Conservation (phyloP, 1,284 basidiomycete genomes). For the Inonotus hispidus region DNA sequence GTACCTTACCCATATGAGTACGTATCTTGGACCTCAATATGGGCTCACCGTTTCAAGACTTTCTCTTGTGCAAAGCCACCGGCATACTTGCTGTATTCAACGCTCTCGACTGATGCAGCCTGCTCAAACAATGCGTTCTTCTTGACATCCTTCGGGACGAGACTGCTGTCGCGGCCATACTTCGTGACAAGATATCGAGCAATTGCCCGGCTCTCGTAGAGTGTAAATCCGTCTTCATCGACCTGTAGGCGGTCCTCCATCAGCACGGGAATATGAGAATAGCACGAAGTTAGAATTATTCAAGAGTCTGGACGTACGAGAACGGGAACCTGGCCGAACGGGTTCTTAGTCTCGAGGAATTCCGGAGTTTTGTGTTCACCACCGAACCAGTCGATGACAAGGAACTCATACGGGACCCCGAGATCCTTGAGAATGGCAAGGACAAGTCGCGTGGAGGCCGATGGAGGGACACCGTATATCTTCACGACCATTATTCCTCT, state of each 20-base stretch:
- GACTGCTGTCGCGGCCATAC: slow-evolving; percentile 20
- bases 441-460: slow-evolving; percentile 19
- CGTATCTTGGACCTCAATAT: neutral
- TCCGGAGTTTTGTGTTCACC: slow-evolving; percentile 43
- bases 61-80: slow-evolving; percentile 25
- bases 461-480: slow-evolving; percentile 20
- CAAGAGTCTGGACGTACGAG: neutral
- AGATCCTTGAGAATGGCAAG: slow-evolving; percentile 16
- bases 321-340: slow-evolving; percentile 62
- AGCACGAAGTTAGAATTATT: neutral
- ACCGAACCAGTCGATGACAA: slow-evolving; percentile 18
- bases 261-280: neutral
- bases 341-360: slow-evolving; percentile 43
- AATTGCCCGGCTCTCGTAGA: slow-evolving; percentile 33
- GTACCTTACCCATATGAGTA: no score
- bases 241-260: neutral
- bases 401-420: slow-evolving; percentile 20
- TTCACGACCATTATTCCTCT: slow-evolving; percentile 14
- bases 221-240: slow-evolving; percentile 20
- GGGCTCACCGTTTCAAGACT: slow-evolving; percentile 26
- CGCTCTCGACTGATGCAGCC: slow-evolving; percentile 29
- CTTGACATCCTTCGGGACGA: slow-evolving; percentile 24
- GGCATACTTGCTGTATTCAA: slow-evolving; percentile 29
- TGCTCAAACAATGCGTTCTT: slow-evolving; percentile 30
- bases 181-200: slow-evolving; percentile 28